Evolutionary conservation across 2,329 filamentous ascomycete genomes (phyloP).

Genomic region (Septoria linicola): DNA sequence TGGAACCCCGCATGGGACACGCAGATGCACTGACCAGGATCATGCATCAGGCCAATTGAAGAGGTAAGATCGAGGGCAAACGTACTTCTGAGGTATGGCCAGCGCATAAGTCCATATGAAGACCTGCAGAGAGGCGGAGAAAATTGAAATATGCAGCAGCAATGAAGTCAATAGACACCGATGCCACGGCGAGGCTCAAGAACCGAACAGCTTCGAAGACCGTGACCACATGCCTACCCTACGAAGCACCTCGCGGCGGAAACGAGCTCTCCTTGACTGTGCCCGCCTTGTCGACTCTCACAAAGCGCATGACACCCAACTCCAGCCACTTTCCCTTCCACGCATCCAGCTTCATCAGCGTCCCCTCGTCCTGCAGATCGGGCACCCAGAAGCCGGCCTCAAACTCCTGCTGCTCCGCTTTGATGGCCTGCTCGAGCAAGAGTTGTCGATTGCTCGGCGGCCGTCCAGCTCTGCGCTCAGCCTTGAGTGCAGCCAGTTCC

Average conservation of each 20-base stretch:
- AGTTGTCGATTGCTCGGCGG: slow-evolving; percentile 77
- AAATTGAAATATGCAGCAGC: too few relatives aligned
- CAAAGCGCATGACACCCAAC: slow-evolving; percentile 72
- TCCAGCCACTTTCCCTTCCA: slow-evolving; percentile 87
- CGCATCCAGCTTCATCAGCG: slow-evolving; percentile 62
- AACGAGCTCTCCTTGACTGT: slow-evolving; percentile 69
- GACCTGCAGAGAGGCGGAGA: too few relatives aligned
- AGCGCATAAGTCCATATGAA: too few relatives aligned
- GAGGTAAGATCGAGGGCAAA: too few relatives aligned
- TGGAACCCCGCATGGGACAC: too few relatives aligned
- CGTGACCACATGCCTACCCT: not conserved
- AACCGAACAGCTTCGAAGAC: too few relatives aligned
- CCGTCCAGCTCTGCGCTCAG: slow-evolving; percentile 71
- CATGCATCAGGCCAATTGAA: too few relatives aligned
- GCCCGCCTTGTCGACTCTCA: slow-evolving; percentile 68
- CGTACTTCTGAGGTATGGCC: too few relatives aligned
- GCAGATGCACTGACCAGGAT: too few relatives aligned
- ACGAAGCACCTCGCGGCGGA: slow-evolving; percentile 58
- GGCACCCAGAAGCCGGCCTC: slow-evolving; percentile 83
- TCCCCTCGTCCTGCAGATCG: slow-evolving; percentile 68
- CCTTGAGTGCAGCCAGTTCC: slow-evolving; percentile 65
- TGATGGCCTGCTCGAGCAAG: slow-evolving; percentile 68
- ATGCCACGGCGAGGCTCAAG: too few relatives aligned
- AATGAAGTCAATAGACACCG: too few relatives aligned
- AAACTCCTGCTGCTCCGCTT: slow-evolving; percentile 73